phyloP scores from a whole-genome alignment of 257 asterid genomes.

The Avicennia marina region DNA sequence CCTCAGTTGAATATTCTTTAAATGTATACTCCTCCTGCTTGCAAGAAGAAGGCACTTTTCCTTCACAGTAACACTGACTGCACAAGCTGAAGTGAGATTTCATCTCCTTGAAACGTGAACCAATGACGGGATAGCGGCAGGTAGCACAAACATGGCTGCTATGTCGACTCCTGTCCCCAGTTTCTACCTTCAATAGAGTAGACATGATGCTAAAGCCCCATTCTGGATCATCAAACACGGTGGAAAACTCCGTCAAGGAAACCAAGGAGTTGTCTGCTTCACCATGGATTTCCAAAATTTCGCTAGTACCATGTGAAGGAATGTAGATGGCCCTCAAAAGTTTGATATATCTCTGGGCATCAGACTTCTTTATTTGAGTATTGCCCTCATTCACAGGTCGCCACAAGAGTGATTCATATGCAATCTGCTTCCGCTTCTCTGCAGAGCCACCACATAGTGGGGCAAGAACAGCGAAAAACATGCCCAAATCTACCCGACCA shows the following conservation, averaged over 20 bases:
- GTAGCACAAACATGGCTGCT: constrained; percentile 78
- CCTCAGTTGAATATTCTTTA: constrained; percentile 75
- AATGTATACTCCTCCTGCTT: constrained; percentile 84
- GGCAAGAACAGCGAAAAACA: constrained; percentile 81
- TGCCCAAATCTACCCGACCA: constrained; percentile 85
- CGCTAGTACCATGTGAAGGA: constrained; percentile 74
- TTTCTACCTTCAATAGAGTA: constrained; percentile 73
- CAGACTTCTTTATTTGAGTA: constrained; percentile 60
- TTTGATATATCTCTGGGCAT: constrained; percentile 64
- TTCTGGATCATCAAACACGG: constrained; percentile 87
- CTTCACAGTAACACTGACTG: constrained; percentile 82
- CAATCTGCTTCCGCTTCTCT: constrained; percentile 77
- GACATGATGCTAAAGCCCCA: constrained; percentile 88
- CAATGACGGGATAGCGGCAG: constrained; percentile 83
- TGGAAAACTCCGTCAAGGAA: constrained; percentile 53
- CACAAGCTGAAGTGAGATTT: constrained; percentile 73
- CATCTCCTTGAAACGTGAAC: constrained; percentile 87
- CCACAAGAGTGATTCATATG: constrained; percentile 84
- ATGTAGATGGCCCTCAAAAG: constrained; percentile 76
- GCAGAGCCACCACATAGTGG: constrained; percentile 80
- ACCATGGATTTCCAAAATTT: constrained; percentile 76
- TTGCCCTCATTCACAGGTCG: constrained; percentile 79
- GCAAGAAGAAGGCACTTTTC: constrained; percentile 72
- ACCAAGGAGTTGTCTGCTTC: constrained; percentile 49
- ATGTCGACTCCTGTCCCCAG: constrained; percentile 86